A percentile compares a stretch with the other conserved stretches of the same genome.
These are phyloP conservation scores for Gloeopeniophorella convolvens DNA, from an alignment of 768 basidiomycete genomes.

Conservation along the genomic window DNA sequence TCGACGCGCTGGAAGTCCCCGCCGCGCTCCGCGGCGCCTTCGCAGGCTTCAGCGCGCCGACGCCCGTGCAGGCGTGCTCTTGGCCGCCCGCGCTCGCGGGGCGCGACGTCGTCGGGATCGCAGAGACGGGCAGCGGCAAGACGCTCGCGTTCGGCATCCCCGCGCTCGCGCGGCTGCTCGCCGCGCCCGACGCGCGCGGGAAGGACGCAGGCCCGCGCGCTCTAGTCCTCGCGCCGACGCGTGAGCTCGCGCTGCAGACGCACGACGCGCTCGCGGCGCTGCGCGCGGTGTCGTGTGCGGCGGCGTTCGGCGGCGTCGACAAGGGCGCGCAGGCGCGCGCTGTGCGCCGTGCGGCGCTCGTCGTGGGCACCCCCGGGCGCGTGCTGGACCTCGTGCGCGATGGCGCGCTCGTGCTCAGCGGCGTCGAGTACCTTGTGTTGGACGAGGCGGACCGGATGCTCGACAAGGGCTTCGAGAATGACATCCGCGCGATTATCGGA, in stretches of 20 bases:
- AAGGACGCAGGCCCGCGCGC: conserved; percentile 29
- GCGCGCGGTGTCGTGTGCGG: conserved; percentile 75
- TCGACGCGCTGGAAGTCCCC: conserved; percentile 67
- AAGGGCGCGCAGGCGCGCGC: conserved; percentile 76
- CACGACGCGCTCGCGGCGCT: conserved; percentile 74
- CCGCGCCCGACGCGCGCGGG: conserved; percentile 30
- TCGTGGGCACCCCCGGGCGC: conserved; percentile 94
- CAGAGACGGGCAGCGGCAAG: conserved; percentile 97
- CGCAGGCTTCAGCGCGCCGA: conserved; percentile 73
- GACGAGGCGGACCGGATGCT: conserved; percentile 99
- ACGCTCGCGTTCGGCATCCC: conserved; percentile 95
- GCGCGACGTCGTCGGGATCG: conserved; percentile 89
- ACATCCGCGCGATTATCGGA: conserved; percentile 86
- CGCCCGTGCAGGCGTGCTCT: conserved; percentile 91
- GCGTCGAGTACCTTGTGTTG: conserved; percentile 86
- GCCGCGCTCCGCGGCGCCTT: conserved; percentile 56
- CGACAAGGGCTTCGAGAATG: conserved; percentile 97
- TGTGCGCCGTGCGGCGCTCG: conserved; percentile 61
- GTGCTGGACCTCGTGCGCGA: conserved; percentile 89
- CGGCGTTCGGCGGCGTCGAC: conserved; percentile 91
- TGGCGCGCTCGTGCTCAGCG: conserved; percentile 78
- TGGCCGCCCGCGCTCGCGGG: conserved; percentile 86
- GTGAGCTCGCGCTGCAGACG: conserved; percentile 94
- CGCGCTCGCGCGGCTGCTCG: conserved; percentile 63
- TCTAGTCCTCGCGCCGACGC: conserved; percentile 88